These are phyloP conservation scores for Cryphonectria carpinicola DNA, from an alignment of 2,329 filamentous ascomycete genomes.

Conservation along the genomic window DNA sequence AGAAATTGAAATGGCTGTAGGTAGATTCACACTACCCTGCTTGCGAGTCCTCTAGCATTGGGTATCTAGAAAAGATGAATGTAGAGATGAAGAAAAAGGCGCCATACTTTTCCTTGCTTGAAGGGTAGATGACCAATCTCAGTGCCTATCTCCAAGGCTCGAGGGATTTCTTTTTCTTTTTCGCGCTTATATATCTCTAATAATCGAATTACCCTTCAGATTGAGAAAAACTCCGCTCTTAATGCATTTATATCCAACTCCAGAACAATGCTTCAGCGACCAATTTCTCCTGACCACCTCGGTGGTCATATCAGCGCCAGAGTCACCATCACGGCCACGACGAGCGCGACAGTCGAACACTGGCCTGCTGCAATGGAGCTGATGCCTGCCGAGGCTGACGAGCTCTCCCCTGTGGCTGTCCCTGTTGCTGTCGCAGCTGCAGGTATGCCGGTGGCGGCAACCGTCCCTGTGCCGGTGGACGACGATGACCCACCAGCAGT, in stretches of 20 bases:
- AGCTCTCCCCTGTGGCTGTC: not conserved
- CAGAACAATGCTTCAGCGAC: not conserved
- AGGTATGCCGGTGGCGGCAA: not conserved
- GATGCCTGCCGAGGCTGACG: slow-evolving; percentile 20
- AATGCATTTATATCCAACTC: slow-evolving; percentile 1
- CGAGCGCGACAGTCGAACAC: slow-evolving; percentile 21
- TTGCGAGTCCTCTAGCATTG: not conserved
- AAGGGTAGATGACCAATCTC: not conserved
- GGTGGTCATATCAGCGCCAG: slow-evolving; percentile 16
- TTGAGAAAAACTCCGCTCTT: not conserved
- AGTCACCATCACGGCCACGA: slow-evolving; percentile 19
- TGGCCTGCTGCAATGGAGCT: not conserved
- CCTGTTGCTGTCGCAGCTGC: slow-evolving; percentile 12
- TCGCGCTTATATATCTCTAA: not conserved
- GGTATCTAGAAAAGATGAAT: not conserved
- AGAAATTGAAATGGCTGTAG: not conserved
- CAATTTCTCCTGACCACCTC: not conserved
- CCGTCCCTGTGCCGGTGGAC: slow-evolving; percentile 1
- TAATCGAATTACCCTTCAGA: not conserved
- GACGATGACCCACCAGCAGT: not conserved
- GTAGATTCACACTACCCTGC: not conserved
- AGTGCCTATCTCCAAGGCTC: not conserved
- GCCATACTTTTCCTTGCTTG: not conserved
- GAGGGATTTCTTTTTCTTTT: not conserved
- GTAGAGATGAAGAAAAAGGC: not conserved